Evolutionary conservation across 352 stramenopile genomes (phyloP).

Genomic region (Pilasporangium apinafurcum): DNA sequence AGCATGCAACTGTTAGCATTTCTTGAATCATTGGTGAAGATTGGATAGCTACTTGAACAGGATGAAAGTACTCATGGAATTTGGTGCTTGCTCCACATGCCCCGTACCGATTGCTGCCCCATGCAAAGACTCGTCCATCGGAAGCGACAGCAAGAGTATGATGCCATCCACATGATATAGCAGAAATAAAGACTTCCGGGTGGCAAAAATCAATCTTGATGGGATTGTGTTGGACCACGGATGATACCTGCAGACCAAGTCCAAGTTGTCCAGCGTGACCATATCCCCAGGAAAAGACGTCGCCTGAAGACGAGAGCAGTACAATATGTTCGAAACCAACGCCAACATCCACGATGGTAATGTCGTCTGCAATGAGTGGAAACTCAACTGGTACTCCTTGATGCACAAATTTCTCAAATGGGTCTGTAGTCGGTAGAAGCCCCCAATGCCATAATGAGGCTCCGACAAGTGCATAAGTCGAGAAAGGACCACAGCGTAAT

Average conservation of each 20-base stretch:
- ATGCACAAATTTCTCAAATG: slow-evolving; percentile 3
- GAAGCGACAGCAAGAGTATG: slow-evolving; percentile 21
- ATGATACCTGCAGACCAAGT: slow-evolving; percentile 10
- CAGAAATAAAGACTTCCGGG: slow-evolving; percentile 4
- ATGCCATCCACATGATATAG: slow-evolving; percentile 24
- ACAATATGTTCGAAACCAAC: slow-evolving; percentile 22
- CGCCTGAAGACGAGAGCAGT: slow-evolving; percentile 14
- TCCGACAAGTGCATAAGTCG: slow-evolving; percentile 16
- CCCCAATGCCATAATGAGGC: slow-evolving; percentile 29
- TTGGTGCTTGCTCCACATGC: slow-evolving; percentile 32
- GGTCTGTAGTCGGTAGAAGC: slow-evolving; percentile 9
- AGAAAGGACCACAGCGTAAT: slow-evolving; percentile 26
- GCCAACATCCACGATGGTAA: slow-evolving; percentile 12
- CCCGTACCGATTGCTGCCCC: slow-evolving; percentile 30
- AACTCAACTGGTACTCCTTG: slow-evolving; percentile 6
- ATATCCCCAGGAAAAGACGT: slow-evolving; percentile 32
- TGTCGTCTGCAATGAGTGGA: slow-evolving; percentile 7
- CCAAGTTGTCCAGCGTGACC: slow-evolving; percentile 24
- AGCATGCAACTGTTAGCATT: slow-evolving; percentile 9
- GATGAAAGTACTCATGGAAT: slow-evolving; percentile 35
- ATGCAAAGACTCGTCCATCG: slow-evolving; percentile 18
- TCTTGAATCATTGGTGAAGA: background rate
- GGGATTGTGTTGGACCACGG: slow-evolving; percentile 6
- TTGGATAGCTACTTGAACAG: slow-evolving; percentile 22
- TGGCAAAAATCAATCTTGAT: slow-evolving; percentile 20